Percentiles rank a stretch among this genome's conserved stretches.
These are phyloP conservation scores for Termitomyces sp. DNA, from an alignment of 768 basidiomycete genomes.

Conservation along the genomic window DNA sequence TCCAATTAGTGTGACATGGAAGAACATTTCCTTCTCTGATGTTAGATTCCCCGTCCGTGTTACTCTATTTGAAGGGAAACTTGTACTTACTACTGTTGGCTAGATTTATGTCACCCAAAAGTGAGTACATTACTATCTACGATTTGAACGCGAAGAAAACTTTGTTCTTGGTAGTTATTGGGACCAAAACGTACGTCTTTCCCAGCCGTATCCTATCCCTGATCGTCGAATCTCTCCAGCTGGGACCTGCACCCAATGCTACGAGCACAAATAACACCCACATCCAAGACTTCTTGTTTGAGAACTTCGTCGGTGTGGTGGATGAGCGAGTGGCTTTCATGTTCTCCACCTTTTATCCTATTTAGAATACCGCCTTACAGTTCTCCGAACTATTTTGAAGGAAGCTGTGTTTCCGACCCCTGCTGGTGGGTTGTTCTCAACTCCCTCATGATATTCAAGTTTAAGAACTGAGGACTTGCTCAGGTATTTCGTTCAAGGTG, in stretches of 20 bases:
- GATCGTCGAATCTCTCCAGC: background rate
- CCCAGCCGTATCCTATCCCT: constrained; percentile 8
- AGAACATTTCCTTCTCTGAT: constrained; percentile 43
- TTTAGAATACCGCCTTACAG: constrained; percentile 10
- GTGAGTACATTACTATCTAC: constrained; percentile 22
- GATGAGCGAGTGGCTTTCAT: constrained; percentile 30
- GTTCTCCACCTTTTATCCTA: background rate
- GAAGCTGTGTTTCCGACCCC: constrained; percentile 52
- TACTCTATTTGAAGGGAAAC: too few relatives aligned
- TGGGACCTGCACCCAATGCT: constrained; percentile 38
- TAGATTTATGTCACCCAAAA: constrained; percentile 63
- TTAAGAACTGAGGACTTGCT: background rate
- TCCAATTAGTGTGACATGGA: constrained; percentile 46
- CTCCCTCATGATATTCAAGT: background rate
- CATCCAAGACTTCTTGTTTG: constrained; percentile 48
- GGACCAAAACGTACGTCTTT: constrained; percentile 46
- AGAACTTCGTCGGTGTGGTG: constrained; percentile 47
- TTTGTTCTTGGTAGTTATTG: constrained; percentile 40
- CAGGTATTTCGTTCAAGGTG: constrained; percentile 42
- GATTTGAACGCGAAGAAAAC: background rate
- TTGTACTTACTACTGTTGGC: background rate
- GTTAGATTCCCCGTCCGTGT: constrained; percentile 50
- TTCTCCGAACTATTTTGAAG: constrained; percentile 43
- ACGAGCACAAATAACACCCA: constrained; percentile 46
- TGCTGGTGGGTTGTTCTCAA: constrained; percentile 38